Conservation (phyloP, 495 filamentous ascomycete species). For the Xylaria intraflava region DNA sequence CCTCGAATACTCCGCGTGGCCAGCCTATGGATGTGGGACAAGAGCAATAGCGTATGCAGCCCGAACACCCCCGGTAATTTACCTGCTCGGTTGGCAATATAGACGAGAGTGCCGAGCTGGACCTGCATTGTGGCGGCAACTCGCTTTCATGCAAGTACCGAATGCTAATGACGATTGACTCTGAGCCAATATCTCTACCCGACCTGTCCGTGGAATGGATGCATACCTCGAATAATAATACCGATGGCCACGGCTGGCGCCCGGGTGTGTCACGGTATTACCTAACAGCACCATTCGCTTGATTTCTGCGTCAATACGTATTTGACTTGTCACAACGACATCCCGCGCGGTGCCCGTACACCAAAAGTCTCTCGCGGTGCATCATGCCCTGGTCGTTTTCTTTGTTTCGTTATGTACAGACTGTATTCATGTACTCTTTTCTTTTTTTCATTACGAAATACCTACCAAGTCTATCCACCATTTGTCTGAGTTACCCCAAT, state of each 20-base stretch:
- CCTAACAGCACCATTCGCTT: too few species aligned
- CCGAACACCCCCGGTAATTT: not conserved
- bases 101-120: not conserved
- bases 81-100: not conserved
- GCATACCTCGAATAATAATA: not conserved
- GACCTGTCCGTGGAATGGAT: not conserved
- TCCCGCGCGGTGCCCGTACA: too few species aligned
- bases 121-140: conserved; percentile 25
- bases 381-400: too few species aligned
- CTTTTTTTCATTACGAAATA: not conserved
- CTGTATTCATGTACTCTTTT: not conserved
- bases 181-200: conserved; percentile 2
- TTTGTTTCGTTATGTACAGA: too few species aligned
- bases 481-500: too few species aligned
- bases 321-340: not conserved
- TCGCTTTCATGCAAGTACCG: conserved; percentile 21
- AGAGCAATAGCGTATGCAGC: conserved; percentile 3
- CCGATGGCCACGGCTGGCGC: not conserved
- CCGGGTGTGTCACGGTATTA: not conserved
- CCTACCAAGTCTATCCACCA: too few species aligned
- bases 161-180: conserved; percentile 14
- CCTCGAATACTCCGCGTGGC: not conserved
- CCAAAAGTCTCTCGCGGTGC: too few species aligned
- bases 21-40: conserved; percentile 1
- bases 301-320: not conserved